Conservation (phyloP, 2,329 filamentous ascomycete genomes). For the Metarhizium rileyi region DNA sequence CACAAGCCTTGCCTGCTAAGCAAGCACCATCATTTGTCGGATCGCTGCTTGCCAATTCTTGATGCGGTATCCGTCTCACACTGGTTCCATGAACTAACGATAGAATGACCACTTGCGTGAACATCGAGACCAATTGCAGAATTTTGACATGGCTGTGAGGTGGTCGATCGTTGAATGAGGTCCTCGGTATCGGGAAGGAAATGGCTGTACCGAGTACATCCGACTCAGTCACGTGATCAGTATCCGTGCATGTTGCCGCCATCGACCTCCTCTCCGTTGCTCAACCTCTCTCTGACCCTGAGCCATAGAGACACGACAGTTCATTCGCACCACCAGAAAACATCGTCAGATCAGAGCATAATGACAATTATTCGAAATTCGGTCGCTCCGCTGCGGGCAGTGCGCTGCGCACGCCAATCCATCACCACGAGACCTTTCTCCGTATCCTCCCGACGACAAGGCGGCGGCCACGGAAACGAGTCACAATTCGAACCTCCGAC, state of each 20-base stretch:
- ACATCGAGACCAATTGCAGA: not conserved
- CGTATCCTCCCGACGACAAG: constrained; percentile 31
- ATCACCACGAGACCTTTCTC: constrained; percentile 30
- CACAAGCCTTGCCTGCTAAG: not conserved
- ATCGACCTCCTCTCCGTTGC: not conserved
- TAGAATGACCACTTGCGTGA: not conserved
- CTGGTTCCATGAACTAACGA: not conserved
- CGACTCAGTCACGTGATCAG: constrained; percentile 2
- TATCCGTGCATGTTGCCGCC: not conserved
- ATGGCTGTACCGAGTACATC: not conserved
- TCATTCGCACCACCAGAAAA: constrained; percentile 14
- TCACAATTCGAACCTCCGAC: constrained; percentile 80
- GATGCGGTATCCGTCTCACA: not conserved
- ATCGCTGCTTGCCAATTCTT: not conserved
- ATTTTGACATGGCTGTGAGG: not conserved
- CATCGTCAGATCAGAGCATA: constrained; percentile 4
- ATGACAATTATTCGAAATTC: constrained; percentile 29
- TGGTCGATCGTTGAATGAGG: not conserved
- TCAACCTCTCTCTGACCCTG: not conserved
- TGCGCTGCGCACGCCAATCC: constrained; percentile 27
- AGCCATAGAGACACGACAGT: constrained; percentile 20
- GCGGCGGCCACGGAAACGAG: constrained; percentile 41
- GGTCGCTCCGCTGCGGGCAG: constrained; percentile 26
- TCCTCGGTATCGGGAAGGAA: not conserved
- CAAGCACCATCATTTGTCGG: not conserved